phyloP scores from a whole-genome alignment of 208 protist species.

The Crithidia sp. region DNA sequence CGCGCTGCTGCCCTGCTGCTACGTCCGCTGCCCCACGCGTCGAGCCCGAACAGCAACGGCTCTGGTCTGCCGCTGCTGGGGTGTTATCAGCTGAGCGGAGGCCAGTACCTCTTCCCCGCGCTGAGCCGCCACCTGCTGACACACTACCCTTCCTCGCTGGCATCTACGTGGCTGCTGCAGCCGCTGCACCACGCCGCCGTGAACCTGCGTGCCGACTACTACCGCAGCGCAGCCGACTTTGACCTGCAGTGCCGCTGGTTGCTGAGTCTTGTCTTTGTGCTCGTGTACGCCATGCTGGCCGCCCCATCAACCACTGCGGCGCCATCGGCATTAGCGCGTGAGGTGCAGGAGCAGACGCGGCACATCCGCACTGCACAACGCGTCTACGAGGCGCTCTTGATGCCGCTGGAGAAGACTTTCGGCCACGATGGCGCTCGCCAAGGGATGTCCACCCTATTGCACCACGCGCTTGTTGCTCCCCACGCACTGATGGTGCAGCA shows the following conservation, averaged over 20 bases:
- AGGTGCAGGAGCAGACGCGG: slow-evolving; percentile 25
- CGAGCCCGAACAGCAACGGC: not conserved
- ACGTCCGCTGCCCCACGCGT: not conserved
- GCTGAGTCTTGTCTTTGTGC: slow-evolving; percentile 16
- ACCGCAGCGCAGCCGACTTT: slow-evolving; percentile 13
- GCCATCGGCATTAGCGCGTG: slow-evolving; percentile 4
- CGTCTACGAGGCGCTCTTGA: slow-evolving; percentile 29
- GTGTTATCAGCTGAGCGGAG: slow-evolving; percentile 16
- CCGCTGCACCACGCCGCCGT: slow-evolving; percentile 23
- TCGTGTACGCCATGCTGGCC: slow-evolving; percentile 24
- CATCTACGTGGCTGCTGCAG: slow-evolving; percentile 21
- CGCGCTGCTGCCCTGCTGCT: slow-evolving; percentile 19
- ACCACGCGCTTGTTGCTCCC: slow-evolving; percentile 40
- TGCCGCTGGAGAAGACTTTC: slow-evolving; percentile 32
- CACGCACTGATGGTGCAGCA: slow-evolving; percentile 25
- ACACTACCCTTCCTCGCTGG: slow-evolving; percentile 22
- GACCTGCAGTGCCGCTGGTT: slow-evolving; percentile 30
- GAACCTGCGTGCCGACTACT: slow-evolving; percentile 29
- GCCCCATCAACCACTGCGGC: not conserved
- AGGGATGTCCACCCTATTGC: slow-evolving; percentile 51
- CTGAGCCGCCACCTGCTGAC: slow-evolving; percentile 15
- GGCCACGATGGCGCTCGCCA: slow-evolving; percentile 39
- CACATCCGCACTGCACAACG: slow-evolving; percentile 37
- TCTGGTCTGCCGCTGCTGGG: not conserved
- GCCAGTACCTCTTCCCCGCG: slow-evolving; percentile 16